Base-by-base conservation (phyloP, 352 stramenopile species). In the Pythium phragmiticola region DNA sequence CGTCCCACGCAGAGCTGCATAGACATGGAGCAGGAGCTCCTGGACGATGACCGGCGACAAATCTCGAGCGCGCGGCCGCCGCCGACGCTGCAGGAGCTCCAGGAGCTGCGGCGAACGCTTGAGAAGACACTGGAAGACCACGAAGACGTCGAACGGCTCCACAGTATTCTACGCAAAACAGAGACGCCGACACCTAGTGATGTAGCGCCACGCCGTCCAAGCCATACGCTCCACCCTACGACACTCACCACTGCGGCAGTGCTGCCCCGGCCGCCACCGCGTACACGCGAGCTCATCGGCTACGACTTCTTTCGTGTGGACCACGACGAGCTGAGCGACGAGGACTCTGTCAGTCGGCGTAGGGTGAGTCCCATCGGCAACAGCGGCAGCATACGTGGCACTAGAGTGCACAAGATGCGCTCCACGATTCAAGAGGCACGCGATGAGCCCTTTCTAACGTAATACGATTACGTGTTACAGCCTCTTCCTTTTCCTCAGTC, bases 11-110 rank as follows among this genome's bases (percentile, higher is more conserved):
- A 93, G 84, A 69, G 81, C 26, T 94, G 84, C 51, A 72, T 94
- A 19, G 84, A 94, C 68, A 94, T 94, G 84, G 84, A 94, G 53
- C 80, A 94, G 49, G 84, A 92, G 60, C 68, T 94, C 16, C 82
- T 94, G 23, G 82, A 92, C 37, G 82, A 90, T 23, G 84, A 94
- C 49, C 72, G 76, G 48, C 68, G 77, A 23, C 77, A 81, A 36
- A 72, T 88, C 33, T 12, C 26, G 1, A 65, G 60, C 1, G 77
- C 77, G 8, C 42, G 41, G 9, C 62, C 77, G 12, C 74, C 76
- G 19, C 84, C 84, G 16, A 78, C 84, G 3, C 51, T 92, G 4
- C 80, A 78, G 23, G 81, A 92, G 36, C 73, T 94, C n/a, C 76
- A 79, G 1, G 73, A 86, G 21, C 70, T 94, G 21, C 66, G 74